Conservation (phyloP, 202 grass and related monocot species). For the Schoenoplectus tabernaemontani region DNA sequence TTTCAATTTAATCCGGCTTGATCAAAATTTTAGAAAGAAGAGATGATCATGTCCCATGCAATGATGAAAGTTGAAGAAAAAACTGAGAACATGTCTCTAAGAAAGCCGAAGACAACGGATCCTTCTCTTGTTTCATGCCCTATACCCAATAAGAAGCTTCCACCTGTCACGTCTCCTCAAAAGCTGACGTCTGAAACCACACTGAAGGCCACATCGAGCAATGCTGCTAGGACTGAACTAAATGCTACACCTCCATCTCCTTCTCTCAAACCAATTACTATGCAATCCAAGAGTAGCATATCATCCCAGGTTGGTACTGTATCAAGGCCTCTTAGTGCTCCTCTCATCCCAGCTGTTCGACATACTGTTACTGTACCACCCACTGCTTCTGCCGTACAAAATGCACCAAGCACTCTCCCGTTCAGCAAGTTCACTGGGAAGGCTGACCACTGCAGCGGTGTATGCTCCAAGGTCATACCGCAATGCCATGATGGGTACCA, state of each 20-base stretch:
- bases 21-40: constrained; percentile 13
- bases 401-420: constrained; percentile 44
- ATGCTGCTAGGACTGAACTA: not conserved
- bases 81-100: not conserved
- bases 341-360: constrained; percentile 51
- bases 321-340: constrained; percentile 69
- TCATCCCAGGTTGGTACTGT: constrained; percentile 32
- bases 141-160: not conserved
- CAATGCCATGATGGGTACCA: constrained; percentile 82
- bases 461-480: constrained; percentile 65
- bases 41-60: not conserved
- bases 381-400: constrained; percentile 32
- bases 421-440: constrained; percentile 57
- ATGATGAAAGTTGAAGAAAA: not conserved
- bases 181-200: not conserved
- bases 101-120: not conserved
- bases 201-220: not conserved
- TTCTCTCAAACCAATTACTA: constrained; percentile 23
- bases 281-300: constrained; percentile 25
- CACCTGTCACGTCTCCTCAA: not conserved
- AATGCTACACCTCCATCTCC: not conserved
- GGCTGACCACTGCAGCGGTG: constrained; percentile 52
- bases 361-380: constrained; percentile 24
- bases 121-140: constrained; percentile 10
- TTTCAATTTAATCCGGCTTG: not conserved